Base-by-base conservation (phyloP, 495 filamentous ascomycete species). In the Annulohypoxylon moriforme region DNA sequence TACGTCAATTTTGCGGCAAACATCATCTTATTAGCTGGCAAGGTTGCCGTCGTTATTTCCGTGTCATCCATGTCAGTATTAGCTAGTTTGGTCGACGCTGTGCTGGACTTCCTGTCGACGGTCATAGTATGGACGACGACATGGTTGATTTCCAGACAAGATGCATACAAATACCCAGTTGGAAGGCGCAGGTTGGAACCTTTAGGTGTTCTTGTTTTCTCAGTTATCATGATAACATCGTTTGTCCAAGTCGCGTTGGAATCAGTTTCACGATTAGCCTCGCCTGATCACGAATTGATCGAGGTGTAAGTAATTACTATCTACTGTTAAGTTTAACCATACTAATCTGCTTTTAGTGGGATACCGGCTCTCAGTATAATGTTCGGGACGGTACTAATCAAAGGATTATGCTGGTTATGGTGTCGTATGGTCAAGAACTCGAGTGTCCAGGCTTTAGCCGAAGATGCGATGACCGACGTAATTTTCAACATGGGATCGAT, bases 401-500 rank as follows among this genome's bases (percentile, higher is more conserved):
- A 97, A 75, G 84, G 89, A 24, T 60, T 86, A n/a, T 94, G 91
- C 79, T 98, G 93, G 92, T 76, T 97, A 27, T 98, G 92, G 91
- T 97, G 94, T 77, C 92, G 93, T 2, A 79, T 94, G 13, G 91
- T 98, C 62, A 92, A 91, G 36, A 97, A 97, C 75, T 94, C 91
- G 8, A 93, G 90, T 64, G 94, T 97, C 1, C 94, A 96, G 78
- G 93, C 94, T 0, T 79, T 98, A 52, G 81, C 81, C 4, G 76
- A 80, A 10, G 81, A 81, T 61, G 75, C 75, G 10, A 75, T 77
- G 74, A 77, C 80, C 33, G 85, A 87, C 75, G 92, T 98, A 9
- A 85, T 98, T 11, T 98, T 98, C 87, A 98, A 97, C 76, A 90
- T 86, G 11, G 96, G 96, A 74, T 94, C 91, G 65, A 97, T 98